Evolutionary conservation across 257 asterid genomes (phyloP), one percentile per base, ranked within the genome.

Genomic region (Capsicum rhomboideum): DNA sequence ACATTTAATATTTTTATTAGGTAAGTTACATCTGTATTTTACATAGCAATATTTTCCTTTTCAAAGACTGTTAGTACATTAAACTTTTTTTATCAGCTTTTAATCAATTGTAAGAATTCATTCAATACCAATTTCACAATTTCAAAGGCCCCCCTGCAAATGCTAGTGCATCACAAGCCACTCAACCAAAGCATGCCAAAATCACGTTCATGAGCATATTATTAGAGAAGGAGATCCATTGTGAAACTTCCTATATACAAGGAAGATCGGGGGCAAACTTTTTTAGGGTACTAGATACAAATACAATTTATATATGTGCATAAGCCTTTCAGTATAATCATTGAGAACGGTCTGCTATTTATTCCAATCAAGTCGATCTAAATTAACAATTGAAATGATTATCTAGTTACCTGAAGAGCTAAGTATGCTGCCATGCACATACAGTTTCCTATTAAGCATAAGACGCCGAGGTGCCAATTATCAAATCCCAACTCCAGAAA

Each of bases 401-500:
- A 28, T 55, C 29, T 59, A 8, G 79, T 68, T 91, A 97, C 99
- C 97, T 95, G 99, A 91, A 95, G 84, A 80, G 98, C 92, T 61
- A 97, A 87, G 88, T 91, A 97, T 64, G 95, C 87, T 37, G 98
- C 97, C 98, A 95, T 90, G 87, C 98, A 93, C 92, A 95, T 90
- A 88, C 99, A 97, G 90, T 97, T 95, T 84, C 98, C 99, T 68
- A 95, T 90, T 63, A 97, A 89, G 88, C 98, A 97, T 84, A 97
- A 80, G 79, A 93, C 98, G 29, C 99, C 99, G 8, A 97, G 86
- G 88, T 93, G 95, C 98, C 98, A 97, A 85, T 84, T 86, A 87
- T 93, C 97, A 28, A 97, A 83, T 58, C 98, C 97, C 34, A 89
- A 77, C 53, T 91, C 96, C 86, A 92, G 82, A 69, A 91, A 87